These are phyloP conservation scores for Aspergillus jensenii DNA, from an alignment of 2,329 filamentous ascomycete genomes.

Conservation along the genomic window DNA sequence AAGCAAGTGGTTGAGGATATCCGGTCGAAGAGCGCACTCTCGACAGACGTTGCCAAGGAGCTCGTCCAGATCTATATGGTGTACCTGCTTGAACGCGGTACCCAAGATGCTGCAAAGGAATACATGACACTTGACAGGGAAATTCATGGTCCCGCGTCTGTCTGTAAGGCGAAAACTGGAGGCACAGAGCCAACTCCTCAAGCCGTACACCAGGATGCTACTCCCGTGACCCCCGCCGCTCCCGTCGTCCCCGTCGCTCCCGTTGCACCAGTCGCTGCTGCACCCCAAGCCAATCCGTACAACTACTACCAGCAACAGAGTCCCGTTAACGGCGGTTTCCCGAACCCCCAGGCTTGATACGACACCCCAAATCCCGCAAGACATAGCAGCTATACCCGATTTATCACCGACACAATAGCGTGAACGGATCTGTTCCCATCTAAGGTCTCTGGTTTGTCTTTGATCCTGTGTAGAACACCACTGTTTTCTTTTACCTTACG, in stretches of 20 bases:
- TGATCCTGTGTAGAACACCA: constrained; percentile 13
- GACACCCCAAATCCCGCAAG: background rate
- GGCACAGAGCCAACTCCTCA: constrained; percentile 15
- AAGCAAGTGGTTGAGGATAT: constrained; percentile 78
- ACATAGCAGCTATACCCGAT: background rate
- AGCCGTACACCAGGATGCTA: constrained; percentile 19
- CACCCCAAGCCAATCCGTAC: constrained; percentile 26
- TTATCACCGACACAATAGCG: background rate
- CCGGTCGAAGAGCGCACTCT: constrained; percentile 69
- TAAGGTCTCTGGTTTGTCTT: constrained; percentile 3
- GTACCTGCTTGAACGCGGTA: constrained; percentile 80
- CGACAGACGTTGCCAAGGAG: constrained; percentile 67
- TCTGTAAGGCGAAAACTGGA: constrained; percentile 33
- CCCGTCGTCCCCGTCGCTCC: constrained; percentile 16
- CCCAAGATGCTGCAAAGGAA: constrained; percentile 79
- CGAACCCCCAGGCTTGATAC: constrained; percentile 13
- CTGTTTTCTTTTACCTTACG: constrained; percentile 3
- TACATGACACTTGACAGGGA: constrained; percentile 81
- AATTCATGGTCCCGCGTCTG: constrained; percentile 67
- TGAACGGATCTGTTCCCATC: background rate
- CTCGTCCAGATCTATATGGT: constrained; percentile 76
- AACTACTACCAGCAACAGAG: constrained; percentile 34
- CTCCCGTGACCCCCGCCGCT: constrained; percentile 10
- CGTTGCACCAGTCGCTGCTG: constrained; percentile 14
- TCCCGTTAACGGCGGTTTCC: constrained; percentile 27